phyloP scores from a whole-genome alignment of 108 stramenopile species.

The Stephanodiscus triporus region DNA sequence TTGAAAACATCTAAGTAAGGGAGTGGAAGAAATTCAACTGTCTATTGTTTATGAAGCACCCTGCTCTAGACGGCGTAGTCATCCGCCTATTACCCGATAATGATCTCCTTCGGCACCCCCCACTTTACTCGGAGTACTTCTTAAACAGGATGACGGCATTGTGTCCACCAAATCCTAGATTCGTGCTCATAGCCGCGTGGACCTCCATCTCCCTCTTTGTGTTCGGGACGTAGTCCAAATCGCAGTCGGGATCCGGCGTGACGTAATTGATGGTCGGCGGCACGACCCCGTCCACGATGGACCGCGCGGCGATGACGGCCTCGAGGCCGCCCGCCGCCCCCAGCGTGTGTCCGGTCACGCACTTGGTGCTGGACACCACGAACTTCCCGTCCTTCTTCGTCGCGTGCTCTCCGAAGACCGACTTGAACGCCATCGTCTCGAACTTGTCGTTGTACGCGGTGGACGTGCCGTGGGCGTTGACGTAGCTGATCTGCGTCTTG shows the following conservation, averaged over 20 bases:
- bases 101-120: too few species aligned
- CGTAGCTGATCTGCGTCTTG: slow-evolving; percentile 83
- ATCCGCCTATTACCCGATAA: too few species aligned
- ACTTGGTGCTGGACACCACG: slow-evolving; percentile 92
- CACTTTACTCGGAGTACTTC: slow-evolving; percentile 85
- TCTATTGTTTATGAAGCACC: too few species aligned
- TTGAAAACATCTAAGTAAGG: too few species aligned
- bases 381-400: slow-evolving; percentile 76
- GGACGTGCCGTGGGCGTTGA: slow-evolving; percentile 97
- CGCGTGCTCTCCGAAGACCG: slow-evolving; percentile 91
- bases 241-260: slow-evolving; percentile 94
- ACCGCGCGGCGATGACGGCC: slow-evolving; percentile 87
- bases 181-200: slow-evolving; percentile 93
- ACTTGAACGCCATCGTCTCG: slow-evolving; percentile 96
- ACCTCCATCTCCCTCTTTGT: slow-evolving; percentile 89
- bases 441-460: slow-evolving; percentile 98
- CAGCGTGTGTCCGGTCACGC: slow-evolving; percentile 95
- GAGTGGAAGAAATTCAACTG: too few species aligned
- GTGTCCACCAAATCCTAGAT: slow-evolving; percentile 98
- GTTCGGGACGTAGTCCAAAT: slow-evolving; percentile 96
- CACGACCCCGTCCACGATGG: slow-evolving; percentile 80
- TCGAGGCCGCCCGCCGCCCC: slow-evolving; percentile 97
- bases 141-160: slow-evolving; percentile 98
- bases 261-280: slow-evolving; percentile 97
- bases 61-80: too few species aligned